Percentiles rank a stretch among this genome's conserved stretches.
These are phyloP conservation scores for Zygotorulaspora florentina DNA, from an alignment of 805 yeast species.

Conservation along the genomic window DNA sequence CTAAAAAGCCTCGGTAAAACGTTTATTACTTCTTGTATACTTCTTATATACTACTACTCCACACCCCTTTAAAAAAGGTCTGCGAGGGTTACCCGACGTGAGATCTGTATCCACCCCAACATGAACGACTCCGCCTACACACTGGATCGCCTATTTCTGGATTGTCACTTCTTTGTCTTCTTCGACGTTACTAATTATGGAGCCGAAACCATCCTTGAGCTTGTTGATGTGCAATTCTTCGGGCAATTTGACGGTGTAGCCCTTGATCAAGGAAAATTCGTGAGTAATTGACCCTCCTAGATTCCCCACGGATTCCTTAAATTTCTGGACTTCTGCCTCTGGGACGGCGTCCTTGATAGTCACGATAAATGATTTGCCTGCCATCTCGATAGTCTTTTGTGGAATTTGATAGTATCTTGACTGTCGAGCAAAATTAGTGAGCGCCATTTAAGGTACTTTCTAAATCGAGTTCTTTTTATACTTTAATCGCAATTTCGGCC, in stretches of 20 bases:
- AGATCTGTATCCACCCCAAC: too few relatives aligned
- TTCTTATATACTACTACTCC: neutral
- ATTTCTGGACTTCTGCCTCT: conserved; percentile 39
- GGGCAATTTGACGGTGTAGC: conserved; percentile 54
- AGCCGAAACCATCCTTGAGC: conserved; percentile 41
- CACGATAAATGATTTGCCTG: conserved; percentile 30
- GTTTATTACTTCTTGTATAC: neutral
- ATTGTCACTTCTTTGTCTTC: conserved; percentile 64
- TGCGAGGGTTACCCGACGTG: neutral
- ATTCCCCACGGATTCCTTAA: conserved; percentile 34
- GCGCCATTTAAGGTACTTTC: neutral
- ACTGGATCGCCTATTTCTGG: conserved; percentile 18
- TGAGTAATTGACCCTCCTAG: conserved; percentile 45
- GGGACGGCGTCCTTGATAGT: conserved; percentile 45
- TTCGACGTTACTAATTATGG: conserved; percentile 55
- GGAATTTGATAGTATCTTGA: neutral
- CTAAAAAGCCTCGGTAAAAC: neutral
- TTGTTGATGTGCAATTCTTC: conserved; percentile 42
- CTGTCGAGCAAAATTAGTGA: neutral
- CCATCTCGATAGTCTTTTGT: neutral
- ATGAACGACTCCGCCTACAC: too few relatives aligned
- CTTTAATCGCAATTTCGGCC: neutral
- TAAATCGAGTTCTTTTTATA: conserved; percentile 3
- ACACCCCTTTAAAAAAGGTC: neutral
- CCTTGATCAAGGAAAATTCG: conserved; percentile 47